Base-by-base conservation (phyloP, 257 asterid genomes). In the Mentha longifolia region DNA sequence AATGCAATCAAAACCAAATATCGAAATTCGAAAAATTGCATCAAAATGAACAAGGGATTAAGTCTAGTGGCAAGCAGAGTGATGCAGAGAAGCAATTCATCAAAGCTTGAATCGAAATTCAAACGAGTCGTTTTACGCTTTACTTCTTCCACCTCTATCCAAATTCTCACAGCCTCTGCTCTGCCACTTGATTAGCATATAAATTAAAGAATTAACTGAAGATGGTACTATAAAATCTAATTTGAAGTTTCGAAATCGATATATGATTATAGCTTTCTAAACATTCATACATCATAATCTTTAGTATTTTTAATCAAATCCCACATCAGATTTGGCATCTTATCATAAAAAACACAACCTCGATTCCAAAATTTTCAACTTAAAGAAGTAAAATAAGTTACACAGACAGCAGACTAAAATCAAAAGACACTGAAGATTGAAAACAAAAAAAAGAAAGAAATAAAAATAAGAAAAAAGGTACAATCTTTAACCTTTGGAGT, bases 401-500 rank as follows among this genome's bases (percentile, higher is more conserved):
- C 49, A 42, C 16, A 57, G 45, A 2, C 52, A 35, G 16, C 41
- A 6, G 20, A 45, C 5, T 20, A n/a, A 52, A 20, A 51, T 50
- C 49, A 19, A 37, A 41, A 16, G 15, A 9, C 14, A 49, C 20
- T 6, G 60, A 61, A 2, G 25, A n/a, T 45, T 15, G 47, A 12
- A 47, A 35, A 65, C 7, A 33, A 35, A 25, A 45, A 16, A 1
- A 17, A 1, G 20, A 30, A 62, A 4, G 4, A 3, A 15, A n/a
- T n/a, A n/a, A n/a, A n/a, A n/a, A n/a, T n/a, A 37, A 25, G 55
- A 41, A 22, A 46, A 56, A 16, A 37, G 31, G 11, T 39, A 0
- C 15, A 58, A 51, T 15, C 4, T 67, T 17, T 20, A 20, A 88
- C 96, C 88, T 80, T 46, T 75, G 91, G 72, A 89, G 83, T 61